phyloP scores from a whole-genome alignment of 2,329 filamentous ascomycete genomes.

The Raffaelea deltoideospora region DNA sequence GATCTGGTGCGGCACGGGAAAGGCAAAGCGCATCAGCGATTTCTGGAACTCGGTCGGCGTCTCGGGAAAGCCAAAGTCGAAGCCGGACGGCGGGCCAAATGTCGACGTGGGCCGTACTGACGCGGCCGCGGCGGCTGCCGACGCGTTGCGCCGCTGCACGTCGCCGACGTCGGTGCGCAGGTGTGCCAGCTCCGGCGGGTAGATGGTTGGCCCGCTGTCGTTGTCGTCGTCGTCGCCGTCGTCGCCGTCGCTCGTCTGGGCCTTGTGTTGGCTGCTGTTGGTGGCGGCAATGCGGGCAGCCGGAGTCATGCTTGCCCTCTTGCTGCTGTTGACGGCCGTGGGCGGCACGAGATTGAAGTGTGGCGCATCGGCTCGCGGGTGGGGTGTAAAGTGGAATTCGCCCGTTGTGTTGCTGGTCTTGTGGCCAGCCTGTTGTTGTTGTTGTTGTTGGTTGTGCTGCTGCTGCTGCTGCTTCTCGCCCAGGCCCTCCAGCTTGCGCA shows the following conservation, averaged over 20 bases:
- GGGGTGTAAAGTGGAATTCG: conserved; percentile 44
- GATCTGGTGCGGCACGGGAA: conserved; percentile 52
- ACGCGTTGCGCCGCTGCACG: conserved; percentile 5
- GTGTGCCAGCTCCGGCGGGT: conserved; percentile 40
- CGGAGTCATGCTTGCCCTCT: no score
- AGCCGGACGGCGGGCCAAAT: conserved; percentile 45
- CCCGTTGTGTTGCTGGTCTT: no score
- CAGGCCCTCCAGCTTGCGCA: conserved; percentile 33
- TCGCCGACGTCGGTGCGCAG: conserved; percentile 31
- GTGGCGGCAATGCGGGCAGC: not conserved
- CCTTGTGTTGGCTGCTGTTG: no score
- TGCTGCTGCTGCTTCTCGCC: conserved; percentile 12
- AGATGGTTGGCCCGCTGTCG: conserved; percentile 11
- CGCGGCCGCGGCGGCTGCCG: not conserved
- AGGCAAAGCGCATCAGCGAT: conserved; percentile 80
- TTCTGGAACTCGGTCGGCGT: conserved; percentile 82
- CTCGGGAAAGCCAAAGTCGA: conserved; percentile 67
- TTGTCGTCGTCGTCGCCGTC: no score
- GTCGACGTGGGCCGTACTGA: conserved; percentile 35
- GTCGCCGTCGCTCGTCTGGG: no score
- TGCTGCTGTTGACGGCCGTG: no score
- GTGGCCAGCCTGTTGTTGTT: no score
- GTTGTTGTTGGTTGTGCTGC: conserved; percentile 12
- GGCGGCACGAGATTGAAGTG: conserved; percentile 44
- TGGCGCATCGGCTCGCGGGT: conserved; percentile 30